Base-by-base conservation (phyloP, 257 asterid species). In the Plantago major region DNA sequence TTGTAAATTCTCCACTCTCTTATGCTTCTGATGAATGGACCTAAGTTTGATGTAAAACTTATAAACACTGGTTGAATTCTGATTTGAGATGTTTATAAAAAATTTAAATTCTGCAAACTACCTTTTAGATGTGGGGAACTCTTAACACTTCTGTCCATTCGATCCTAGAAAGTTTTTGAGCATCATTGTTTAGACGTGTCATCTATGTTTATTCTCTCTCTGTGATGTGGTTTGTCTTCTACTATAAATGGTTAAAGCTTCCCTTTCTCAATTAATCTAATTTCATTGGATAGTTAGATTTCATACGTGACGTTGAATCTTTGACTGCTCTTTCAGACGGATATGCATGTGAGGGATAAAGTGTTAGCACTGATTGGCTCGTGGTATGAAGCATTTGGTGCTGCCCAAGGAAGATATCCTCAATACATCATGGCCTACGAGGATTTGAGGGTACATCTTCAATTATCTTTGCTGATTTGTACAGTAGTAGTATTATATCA, bases 341-440 rank as follows among this genome's bases (percentile, higher is more conserved):
- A 87, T 74, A 78, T 87, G 90, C 81, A 73, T 42, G 92, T 82
- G 63, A 85, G 96, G 66, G 94, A 93, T 67, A 89, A 85, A 78
- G 67, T 87, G 19, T 68, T 89, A 54, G 69, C 72, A 14, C 79
- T 93, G 64, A 72, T 93, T 49, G 95, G 81, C 72, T 76, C 99
- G 57, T 93, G 99, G 99, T 82, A 77, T 62, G 94, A 87, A 60
- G 97, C 99, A 53, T 89, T 93, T 75, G 95, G 97, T 73, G 96
- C 95, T 50, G 51, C 90, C 55, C 79, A 94, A 63, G 95, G 95
- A 67, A 87, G 79, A 80, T 80, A 87, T 76, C 88, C 99, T 48
- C 97, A 87, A 55, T 93, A 89, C 67, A 71, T 72, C 79, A 73
- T 83, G 87, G 97, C 95, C 46, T 93, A 83, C 12, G 99, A 93